Conservation (phyloP, 148 eudicot species). For the Limonium bicolor region DNA sequence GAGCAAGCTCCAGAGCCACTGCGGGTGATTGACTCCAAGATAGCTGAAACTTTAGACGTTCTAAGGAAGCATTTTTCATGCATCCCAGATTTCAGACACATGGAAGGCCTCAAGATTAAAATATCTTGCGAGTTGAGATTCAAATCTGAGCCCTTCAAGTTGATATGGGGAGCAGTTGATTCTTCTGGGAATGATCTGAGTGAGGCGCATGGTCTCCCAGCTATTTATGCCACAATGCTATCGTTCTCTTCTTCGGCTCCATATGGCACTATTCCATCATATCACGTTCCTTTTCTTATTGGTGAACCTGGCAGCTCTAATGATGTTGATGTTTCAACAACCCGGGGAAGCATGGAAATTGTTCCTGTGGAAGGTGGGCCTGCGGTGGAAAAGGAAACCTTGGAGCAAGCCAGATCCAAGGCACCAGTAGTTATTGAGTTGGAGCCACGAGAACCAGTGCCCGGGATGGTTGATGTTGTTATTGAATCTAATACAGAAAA, state of each 20-base stretch:
- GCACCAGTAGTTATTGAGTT: constrained; percentile 50
- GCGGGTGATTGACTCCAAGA: constrained; percentile 87
- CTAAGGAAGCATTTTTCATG: constrained; percentile 66
- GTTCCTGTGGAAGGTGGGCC: constrained; percentile 39
- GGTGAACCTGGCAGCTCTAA: constrained; percentile 36
- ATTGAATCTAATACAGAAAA: constrained; percentile 73
- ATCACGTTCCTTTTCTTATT: constrained; percentile 69
- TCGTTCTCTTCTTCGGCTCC: constrained; percentile 80
- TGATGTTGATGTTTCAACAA: constrained; percentile 9
- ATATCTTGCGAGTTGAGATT: constrained; percentile 63
- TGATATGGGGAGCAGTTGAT: constrained; percentile 30
- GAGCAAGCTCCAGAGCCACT: constrained; percentile 58
- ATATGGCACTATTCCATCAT: constrained; percentile 61
- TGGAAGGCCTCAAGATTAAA: constrained; percentile 63
- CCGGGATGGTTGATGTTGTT: constrained; percentile 65
- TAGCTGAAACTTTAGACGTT: constrained; percentile 51
- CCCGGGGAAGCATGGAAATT: constrained; percentile 34
- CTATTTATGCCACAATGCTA: constrained; percentile 74
- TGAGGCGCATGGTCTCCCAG: constrained; percentile 36
- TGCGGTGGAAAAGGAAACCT: constrained; percentile 13
- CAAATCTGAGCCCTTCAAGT: constrained; percentile 44
- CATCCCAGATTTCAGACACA: constrained; percentile 77
- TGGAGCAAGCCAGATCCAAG: too few species aligned
- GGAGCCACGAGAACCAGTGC: constrained; percentile 86
- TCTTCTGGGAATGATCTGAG: constrained; percentile 6